These are phyloP conservation scores for Neopestalotiopsis sp. DNA, from an alignment of 2,329 filamentous ascomycete species.

Conservation along the genomic window DNA sequence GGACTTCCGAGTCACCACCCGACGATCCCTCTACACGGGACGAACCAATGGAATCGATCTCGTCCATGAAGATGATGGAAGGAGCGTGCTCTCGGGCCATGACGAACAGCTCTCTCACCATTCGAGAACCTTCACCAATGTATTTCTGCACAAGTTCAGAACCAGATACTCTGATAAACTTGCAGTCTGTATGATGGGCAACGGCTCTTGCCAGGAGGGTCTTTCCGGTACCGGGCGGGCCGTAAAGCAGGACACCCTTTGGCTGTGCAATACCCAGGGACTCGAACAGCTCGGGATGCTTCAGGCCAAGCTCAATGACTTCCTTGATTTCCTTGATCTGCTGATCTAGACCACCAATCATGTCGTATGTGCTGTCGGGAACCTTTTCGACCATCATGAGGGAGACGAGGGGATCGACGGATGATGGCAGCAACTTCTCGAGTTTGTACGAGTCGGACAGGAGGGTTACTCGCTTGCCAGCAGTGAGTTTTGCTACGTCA, in stretches of 20 bases:
- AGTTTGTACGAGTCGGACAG: conserved; percentile 98
- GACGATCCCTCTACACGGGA: conserved; percentile 95
- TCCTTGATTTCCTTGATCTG: conserved; percentile 99
- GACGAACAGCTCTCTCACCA: conserved; percentile 98
- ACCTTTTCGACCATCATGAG: conserved; percentile 99
- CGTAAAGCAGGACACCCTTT: conserved; percentile 96
- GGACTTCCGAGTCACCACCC: conserved; percentile 95
- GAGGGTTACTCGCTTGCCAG: conserved; percentile 95
- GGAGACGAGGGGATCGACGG: conserved; percentile 96
- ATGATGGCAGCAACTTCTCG: conserved; percentile 97
- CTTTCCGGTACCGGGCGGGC: conserved; percentile 96
- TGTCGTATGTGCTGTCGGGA: conserved; percentile 99
- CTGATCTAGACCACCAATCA: conserved; percentile 98
- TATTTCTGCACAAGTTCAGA: conserved; percentile 99
- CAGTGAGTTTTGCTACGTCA: conserved; percentile 92
- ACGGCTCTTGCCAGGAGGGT: conserved; percentile 94
- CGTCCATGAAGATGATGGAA: conserved; percentile 99
- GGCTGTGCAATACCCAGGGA: conserved; percentile 98
- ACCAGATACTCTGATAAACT: conserved; percentile 96
- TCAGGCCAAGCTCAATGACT: conserved; percentile 97
- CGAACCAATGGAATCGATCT: conserved; percentile 98
- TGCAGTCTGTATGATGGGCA: conserved; percentile 98
- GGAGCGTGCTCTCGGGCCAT: conserved; percentile 98
- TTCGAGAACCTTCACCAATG: conserved; percentile 95
- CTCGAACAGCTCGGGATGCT: conserved; percentile 98